Percentiles rank a stretch among this genome's conserved stretches.
These are phyloP conservation scores for Xylaria longipes DNA, from an alignment of 495 filamentous ascomycete genomes.

Conservation along the genomic window DNA sequence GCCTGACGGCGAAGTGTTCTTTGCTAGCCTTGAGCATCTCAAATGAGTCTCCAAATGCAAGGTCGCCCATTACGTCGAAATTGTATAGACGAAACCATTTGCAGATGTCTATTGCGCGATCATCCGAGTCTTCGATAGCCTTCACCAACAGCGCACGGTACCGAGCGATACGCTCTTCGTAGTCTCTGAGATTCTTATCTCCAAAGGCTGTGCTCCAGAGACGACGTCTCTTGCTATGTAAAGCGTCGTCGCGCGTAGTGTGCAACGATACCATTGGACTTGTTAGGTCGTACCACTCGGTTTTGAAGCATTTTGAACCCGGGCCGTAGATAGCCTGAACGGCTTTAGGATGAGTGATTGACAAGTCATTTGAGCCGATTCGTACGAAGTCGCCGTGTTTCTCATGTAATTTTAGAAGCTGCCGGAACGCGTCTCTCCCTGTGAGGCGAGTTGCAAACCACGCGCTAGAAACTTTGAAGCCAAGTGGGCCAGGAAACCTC, in stretches of 20 bases:
- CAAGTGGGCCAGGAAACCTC: conserved; percentile 49
- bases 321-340: conserved; percentile 40
- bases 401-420: conserved; percentile 34
- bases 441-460: conserved; percentile 32
- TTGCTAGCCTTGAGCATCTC: conserved; percentile 45
- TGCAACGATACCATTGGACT: conserved; percentile 37
- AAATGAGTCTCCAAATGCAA: conserved; percentile 55
- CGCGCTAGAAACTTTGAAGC: conserved; percentile 43
- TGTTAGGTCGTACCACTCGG: conserved; percentile 40
- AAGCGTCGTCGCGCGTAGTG: conserved; percentile 36
- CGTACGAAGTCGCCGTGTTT: conserved; percentile 51
- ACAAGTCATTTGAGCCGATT: conserved; percentile 49
- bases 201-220: conserved; percentile 48
- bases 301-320: conserved; percentile 40
- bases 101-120: conserved; percentile 39
- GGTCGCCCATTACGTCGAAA: conserved; percentile 58
- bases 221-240: conserved; percentile 46
- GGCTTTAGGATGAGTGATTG: conserved; percentile 43
- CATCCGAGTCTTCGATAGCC: conserved; percentile 6
- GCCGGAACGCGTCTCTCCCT: conserved; percentile 41
- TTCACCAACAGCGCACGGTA: conserved; percentile 28
- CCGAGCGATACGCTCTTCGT: conserved; percentile 38
- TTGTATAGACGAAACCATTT: conserved; percentile 52
- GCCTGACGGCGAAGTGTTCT: conserved; percentile 36
- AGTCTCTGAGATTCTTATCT: conserved; percentile 34